phyloP scores from a whole-genome alignment of 306 rosid species.

The Gynostemma pentaphyllum region DNA sequence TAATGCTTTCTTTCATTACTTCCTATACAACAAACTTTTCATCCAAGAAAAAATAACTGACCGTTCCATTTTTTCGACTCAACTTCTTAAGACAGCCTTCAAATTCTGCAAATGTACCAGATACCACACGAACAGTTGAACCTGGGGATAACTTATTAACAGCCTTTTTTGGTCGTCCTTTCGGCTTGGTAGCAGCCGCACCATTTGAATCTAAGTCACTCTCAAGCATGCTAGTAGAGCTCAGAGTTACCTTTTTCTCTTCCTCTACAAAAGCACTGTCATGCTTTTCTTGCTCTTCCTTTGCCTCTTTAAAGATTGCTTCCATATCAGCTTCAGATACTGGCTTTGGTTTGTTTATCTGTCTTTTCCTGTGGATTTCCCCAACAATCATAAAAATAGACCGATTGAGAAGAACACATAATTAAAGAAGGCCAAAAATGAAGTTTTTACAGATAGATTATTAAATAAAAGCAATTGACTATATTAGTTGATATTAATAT shows the following conservation, averaged over 20 bases:
- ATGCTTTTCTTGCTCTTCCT: conserved; percentile 62
- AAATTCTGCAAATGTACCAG: conserved; percentile 70
- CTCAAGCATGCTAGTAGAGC: conserved; percentile 24
- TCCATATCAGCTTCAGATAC: conserved; percentile 60
- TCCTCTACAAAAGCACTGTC: conserved; percentile 62
- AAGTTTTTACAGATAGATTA: neutral
- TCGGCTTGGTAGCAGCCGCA: conserved; percentile 34
- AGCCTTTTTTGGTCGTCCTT: conserved; percentile 28
- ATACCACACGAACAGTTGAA: conserved; percentile 48
- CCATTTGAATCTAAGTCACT: conserved; percentile 17
- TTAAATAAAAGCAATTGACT: neutral
- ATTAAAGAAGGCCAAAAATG: neutral
- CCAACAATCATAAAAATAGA: conserved; percentile 10
- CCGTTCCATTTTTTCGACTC: conserved; percentile 58
- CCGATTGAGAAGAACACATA: neutral
- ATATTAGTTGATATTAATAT: neutral
- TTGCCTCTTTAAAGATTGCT: conserved; percentile 53
- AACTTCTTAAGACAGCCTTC: conserved; percentile 71
- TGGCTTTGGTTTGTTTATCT: conserved; percentile 72
- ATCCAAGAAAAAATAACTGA: conserved; percentile 19
- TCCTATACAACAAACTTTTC: conserved; percentile 6
- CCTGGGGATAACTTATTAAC: conserved; percentile 37
- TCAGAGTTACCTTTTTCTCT: conserved; percentile 23
- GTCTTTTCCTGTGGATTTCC: conserved; percentile 45
- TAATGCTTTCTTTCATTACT: neutral